Evolutionary conservation across 805 yeast genomes (phyloP), one percentile per base, ranked within the genome.

Genomic region (Metschnikowia similis): DNA sequence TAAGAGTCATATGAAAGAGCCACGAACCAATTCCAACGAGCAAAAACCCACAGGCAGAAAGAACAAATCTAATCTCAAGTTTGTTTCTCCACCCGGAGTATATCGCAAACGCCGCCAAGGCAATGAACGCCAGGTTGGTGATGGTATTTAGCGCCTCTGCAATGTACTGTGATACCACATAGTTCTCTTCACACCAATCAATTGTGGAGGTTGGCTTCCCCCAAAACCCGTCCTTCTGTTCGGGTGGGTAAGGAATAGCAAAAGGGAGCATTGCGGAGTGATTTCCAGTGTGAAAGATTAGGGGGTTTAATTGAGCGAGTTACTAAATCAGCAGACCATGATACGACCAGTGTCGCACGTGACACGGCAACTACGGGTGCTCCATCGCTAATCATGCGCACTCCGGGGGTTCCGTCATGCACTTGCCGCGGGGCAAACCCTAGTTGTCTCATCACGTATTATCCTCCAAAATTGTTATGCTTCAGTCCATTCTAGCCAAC

Each of bases 111-210:
- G 61, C 42, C 0, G 95, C 96, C 46, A 78, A 60, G 27, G 66
- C 59, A 37, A 75, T 76, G 56, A 78, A 79, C n/a, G 74, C 67
- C 6, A 79, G 56, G 54, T 94, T 94, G 39, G 99, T 89, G 28
- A 83, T 59, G 2, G 97, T 88, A 64, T 94, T 94, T 51, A 92
- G 77, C 49, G 89, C 86, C 66, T 94, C 99, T 4, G 98, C 97
- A 47, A 94, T 76, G 61, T 87, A 94, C 10, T 79, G 79, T 10
- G 92, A 79, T 1, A 91, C 87, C 9, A 90, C 92, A 64, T 92
- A 92, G 71, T 92, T 92, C 67, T 94, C 98, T 63, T 92, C 99
- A 69, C 99, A 92, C 98, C 98, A 92, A 63, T 92, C 99, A 35
- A 94, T 94, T n/a, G 98, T 91, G 35, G 96, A 81, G 0, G 98